Conservation (phyloP, 2,329 filamentous ascomycete species). For the Metarhizium humberi region DNA sequence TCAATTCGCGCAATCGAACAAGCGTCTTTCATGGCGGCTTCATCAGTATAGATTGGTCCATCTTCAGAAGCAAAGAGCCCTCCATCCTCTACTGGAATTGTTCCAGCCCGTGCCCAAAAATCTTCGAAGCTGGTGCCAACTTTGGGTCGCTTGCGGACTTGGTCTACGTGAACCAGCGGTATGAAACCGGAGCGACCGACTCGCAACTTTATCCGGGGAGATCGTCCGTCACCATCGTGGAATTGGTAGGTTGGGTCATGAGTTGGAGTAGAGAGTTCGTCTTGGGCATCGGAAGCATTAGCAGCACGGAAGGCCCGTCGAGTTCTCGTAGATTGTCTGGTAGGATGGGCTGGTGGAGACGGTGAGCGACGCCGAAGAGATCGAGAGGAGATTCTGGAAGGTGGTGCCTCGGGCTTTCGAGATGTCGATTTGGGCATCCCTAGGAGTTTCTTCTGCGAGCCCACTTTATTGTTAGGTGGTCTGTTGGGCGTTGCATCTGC, state of each 20-base stretch:
- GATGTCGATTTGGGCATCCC: constrained; percentile 20
- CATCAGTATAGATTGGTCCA: constrained; percentile 47
- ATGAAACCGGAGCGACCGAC: constrained; percentile 30
- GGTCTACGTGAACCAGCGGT: constrained; percentile 50
- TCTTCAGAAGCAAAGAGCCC: constrained; percentile 48
- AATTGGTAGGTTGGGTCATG: constrained; percentile 8
- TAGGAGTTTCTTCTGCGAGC: constrained; percentile 15
- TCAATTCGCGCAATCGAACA: constrained; percentile 59
- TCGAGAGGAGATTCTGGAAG: constrained; percentile 20
- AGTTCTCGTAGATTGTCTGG: constrained; percentile 31
- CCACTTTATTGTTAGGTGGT: constrained; percentile 17
- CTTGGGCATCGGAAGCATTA: constrained; percentile 14
- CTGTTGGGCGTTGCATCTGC: constrained; percentile 19
- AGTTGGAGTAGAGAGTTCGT: constrained; percentile 7
- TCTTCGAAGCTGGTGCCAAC: constrained; percentile 47
- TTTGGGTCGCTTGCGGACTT: constrained; percentile 43
- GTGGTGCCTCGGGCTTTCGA: constrained; percentile 16
- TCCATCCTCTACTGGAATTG: constrained; percentile 47
- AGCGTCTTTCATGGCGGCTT: constrained; percentile 60
- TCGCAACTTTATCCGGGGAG: constrained; percentile 40
- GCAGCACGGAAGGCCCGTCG: constrained; percentile 32
- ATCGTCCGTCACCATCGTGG: constrained; percentile 18
- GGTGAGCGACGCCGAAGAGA: constrained; percentile 29
- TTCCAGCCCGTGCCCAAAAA: constrained; percentile 41
- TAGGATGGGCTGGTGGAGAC: constrained; percentile 29